These are phyloP conservation scores for Hymenotorrendiella dingleyae DNA, from an alignment of 2,329 filamentous ascomycete species.

Conservation along the genomic window DNA sequence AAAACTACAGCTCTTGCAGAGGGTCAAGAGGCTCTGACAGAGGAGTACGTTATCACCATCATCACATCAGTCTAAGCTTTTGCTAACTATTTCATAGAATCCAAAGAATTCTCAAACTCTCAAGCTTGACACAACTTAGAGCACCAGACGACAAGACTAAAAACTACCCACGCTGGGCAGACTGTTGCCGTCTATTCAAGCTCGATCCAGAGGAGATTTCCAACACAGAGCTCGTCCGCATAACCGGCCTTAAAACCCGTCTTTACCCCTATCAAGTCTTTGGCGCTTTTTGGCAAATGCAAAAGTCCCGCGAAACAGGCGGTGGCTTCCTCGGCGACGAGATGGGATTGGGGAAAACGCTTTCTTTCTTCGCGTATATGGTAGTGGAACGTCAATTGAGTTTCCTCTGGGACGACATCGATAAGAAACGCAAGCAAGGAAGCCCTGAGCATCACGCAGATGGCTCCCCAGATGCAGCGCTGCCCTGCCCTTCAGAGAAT, in stretches of 20 bases:
- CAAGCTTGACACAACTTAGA: no score
- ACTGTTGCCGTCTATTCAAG: slow-evolving; percentile 17
- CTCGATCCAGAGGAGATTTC: slow-evolving; percentile 8
- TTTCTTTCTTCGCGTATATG: slow-evolving; percentile 43
- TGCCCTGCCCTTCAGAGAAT: slow-evolving; percentile 2
- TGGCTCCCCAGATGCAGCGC: slow-evolving; percentile 6
- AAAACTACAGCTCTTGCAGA: no score
- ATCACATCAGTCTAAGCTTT: no score
- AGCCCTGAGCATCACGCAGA: background rate
- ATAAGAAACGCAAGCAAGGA: background rate
- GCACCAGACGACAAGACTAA: background rate
- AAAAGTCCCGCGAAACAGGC: slow-evolving; percentile 42
- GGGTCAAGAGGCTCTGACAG: no score
- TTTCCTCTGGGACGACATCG: slow-evolving; percentile 12
- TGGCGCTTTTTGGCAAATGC: slow-evolving; percentile 21
- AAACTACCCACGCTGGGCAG: slow-evolving; percentile 10
- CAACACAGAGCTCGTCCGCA: slow-evolving; percentile 7
- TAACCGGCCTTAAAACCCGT: slow-evolving; percentile 15
- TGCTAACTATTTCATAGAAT: no score
- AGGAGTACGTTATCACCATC: no score
- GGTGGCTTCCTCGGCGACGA: slow-evolving; percentile 54
- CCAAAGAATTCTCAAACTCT: no score
- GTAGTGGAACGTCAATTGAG: slow-evolving; percentile 19
- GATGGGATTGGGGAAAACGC: slow-evolving; percentile 52
- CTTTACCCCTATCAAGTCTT: slow-evolving; percentile 22